Percentiles rank a stretch among this genome's conserved stretches.
Evolutionary conservation across 148 eudicot genomes (phyloP).

Genomic region (Agrostemma githago): DNA sequence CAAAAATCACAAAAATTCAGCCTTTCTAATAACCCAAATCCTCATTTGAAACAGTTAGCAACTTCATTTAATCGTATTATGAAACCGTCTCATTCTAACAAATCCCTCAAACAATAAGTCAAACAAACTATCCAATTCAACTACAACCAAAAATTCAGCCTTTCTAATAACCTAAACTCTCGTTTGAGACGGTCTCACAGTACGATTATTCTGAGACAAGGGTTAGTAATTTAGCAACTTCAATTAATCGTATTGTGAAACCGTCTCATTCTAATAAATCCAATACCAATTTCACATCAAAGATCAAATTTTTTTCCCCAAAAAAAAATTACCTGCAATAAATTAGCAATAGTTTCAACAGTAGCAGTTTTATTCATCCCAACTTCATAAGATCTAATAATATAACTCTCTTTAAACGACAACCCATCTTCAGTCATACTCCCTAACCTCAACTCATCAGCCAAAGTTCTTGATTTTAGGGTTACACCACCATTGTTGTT

Average conservation of each 20-base stretch:
- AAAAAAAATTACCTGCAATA: conserved; percentile 52
- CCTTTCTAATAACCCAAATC: neutral
- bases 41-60: conserved; percentile 10
- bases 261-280: neutral
- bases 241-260: neutral
- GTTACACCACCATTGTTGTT: conserved; percentile 13
- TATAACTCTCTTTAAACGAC: conserved; percentile 81
- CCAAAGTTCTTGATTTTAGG: conserved; percentile 30
- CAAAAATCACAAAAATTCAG: neutral
- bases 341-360: conserved; percentile 95
- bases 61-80: no score
- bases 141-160: neutral
- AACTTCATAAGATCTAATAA: conserved; percentile 83
- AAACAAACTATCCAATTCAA: neutral
- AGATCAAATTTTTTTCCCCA: no score
- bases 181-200: neutral
- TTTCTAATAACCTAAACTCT: neutral
- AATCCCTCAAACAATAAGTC: neutral
- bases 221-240: no score
- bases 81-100: no score
- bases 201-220: no score
- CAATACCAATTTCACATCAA: neutral
- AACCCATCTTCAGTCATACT: conserved; percentile 71
- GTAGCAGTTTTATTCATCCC: conserved; percentile 95
- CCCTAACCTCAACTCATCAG: conserved; percentile 63